Conservation (phyloP, 176 grass and related monocot species). For the Tillandsia fasciculata region DNA sequence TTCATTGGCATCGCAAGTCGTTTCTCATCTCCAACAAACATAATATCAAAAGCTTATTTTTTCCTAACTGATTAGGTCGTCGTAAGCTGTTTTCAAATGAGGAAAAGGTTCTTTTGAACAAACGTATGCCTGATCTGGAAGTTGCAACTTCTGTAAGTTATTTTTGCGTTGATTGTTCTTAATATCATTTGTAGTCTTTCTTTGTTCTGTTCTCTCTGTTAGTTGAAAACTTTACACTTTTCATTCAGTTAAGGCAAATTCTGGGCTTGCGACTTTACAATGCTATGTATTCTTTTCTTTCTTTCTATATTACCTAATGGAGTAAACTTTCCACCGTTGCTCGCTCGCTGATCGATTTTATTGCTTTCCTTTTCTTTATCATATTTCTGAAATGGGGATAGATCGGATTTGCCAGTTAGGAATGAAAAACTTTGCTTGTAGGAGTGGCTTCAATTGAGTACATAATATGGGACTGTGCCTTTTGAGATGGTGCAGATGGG, state of each 20-base stretch:
- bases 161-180: not conserved
- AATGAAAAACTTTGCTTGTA: too few relatives aligned
- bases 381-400: too few relatives aligned
- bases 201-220: not conserved
- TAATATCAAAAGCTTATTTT: not conserved
- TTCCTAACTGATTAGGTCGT: conserved; percentile 29
- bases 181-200: not conserved
- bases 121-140: conserved; percentile 68
- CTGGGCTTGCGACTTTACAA: not conserved
- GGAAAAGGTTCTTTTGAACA: conserved; percentile 73
- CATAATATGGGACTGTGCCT: too few relatives aligned
- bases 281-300: not conserved
- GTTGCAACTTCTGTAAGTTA: conserved; percentile 58
- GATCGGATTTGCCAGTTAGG: too few relatives aligned
- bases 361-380: too few relatives aligned
- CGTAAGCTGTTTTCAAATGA: conserved; percentile 62
- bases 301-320: not conserved
- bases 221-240: not conserved
- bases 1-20: too few relatives aligned
- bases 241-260: not conserved
- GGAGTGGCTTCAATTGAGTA: too few relatives aligned
- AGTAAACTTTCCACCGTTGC: too few relatives aligned
- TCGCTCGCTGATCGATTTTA: too few relatives aligned
- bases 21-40: too few relatives aligned
- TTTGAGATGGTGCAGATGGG: too few relatives aligned